Evolutionary conservation across 331 rosid genomes (phyloP).

Genomic region (Prunus yedoensis): DNA sequence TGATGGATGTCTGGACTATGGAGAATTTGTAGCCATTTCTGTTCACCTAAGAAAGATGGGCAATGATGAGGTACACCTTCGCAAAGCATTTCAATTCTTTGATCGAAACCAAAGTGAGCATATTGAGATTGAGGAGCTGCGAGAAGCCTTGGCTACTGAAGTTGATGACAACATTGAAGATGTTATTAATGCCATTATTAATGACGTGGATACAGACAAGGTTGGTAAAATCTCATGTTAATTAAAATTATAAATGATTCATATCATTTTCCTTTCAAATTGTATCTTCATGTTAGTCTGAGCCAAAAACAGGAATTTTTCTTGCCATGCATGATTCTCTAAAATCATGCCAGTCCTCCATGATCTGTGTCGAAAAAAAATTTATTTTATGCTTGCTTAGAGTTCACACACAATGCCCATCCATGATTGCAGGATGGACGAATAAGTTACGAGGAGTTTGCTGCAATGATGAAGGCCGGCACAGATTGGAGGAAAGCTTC

Average conservation of each 20-base stretch:
- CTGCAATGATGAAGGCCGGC: conserved; percentile 95
- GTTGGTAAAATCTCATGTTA: conserved; percentile 33
- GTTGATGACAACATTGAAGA: conserved; percentile 65
- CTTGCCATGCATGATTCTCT: background rate
- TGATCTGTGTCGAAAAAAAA: background rate
- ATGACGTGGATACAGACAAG: conserved; percentile 97
- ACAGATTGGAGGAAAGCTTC: conserved; percentile 99
- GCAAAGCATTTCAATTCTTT: conserved; percentile 80
- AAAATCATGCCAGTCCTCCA: background rate
- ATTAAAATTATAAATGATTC: background rate
- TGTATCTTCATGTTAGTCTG: background rate
- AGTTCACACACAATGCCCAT: conserved; percentile 23
- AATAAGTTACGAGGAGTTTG: conserved; percentile 85
- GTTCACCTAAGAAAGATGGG: conserved; percentile 85
- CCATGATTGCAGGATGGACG: conserved; percentile 70
- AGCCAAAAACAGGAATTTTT: background rate
- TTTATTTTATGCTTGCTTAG: conserved; percentile 13
- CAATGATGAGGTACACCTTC: conserved; percentile 76
- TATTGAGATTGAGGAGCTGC: conserved; percentile 85
- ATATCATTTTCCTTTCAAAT: background rate
- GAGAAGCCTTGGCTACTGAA: conserved; percentile 56
- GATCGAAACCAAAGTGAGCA: conserved; percentile 60
- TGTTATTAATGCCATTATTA: conserved; percentile 70
- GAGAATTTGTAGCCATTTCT: conserved; percentile 87
- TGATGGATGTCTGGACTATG: conserved; percentile 81